Base-by-base conservation (phyloP, 2,329 filamentous ascomycete species). In the Fusarium nematophilum region DNA sequence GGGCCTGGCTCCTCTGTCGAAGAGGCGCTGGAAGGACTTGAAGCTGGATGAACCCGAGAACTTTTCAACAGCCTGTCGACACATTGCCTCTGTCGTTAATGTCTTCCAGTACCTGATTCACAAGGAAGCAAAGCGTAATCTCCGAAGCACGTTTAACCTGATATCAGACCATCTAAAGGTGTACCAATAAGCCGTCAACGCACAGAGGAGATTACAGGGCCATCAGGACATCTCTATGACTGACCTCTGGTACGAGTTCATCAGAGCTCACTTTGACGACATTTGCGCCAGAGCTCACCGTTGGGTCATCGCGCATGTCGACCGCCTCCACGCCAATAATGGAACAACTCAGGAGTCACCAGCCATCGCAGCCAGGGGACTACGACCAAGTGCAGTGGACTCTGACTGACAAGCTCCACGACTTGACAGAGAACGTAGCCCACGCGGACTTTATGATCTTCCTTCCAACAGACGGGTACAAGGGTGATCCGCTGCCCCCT, bases 91-190 rank as follows among this genome's bases (percentile, higher is more conserved):
- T 0, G 67, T 66, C 0, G 61, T 68, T 1, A 52, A 70, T 7
- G 68, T 70, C 1, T 73, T 73, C 6, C 51, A 56, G 3, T 73
- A 73, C 31, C 53, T 73, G 0, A 72, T 73, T 27, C 46, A 50
- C 3, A 36, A 48, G 1, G 15, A 43, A 1, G 61, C 70, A 6
- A 68, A 64, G 7, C 31, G 15, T 0, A 53, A 42, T 4, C 11
- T 73, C 9, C 57, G 70, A 9, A 56, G 55, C 5, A 72, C 70
- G 0, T 73, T 62, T 13, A 73, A 72, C 17, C 25, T 66, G 7
- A 70, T 73, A 0, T 71, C 57, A 54, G 60, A 59, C 3, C 57
- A 70, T 9, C 40, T 73, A 3, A 47, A 57, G 8, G 54, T 49
- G 0, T 72, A 66, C 13, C 70, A 73, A 10, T 42, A 59, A 3